phyloP scores from a whole-genome alignment of 805 yeast species.

The Yarrowia keelungensis region DNA sequence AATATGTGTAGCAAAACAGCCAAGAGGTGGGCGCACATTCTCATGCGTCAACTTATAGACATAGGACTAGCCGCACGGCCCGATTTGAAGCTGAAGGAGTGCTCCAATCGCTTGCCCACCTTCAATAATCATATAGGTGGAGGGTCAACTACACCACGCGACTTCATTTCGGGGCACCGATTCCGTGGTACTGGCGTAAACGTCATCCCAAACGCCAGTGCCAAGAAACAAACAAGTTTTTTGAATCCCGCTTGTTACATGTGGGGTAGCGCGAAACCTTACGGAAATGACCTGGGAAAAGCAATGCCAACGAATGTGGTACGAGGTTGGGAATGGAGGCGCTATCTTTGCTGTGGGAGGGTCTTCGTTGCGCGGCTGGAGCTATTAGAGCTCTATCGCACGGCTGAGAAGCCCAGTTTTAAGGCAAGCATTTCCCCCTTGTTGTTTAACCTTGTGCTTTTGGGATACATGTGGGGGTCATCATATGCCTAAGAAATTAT shows the following conservation, averaged over 20 bases:
- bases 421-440: background rate
- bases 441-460: background rate
- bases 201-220: slow-evolving; percentile 2
- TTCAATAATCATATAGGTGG: background rate
- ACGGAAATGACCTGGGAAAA: slow-evolving; percentile 7
- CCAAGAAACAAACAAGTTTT: slow-evolving; percentile 12
- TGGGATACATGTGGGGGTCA: slow-evolving; percentile 1
- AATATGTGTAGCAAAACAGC: slow-evolving; percentile 15
- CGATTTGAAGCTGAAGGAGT: background rate
- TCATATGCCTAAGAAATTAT: background rate
- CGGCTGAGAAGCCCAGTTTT: slow-evolving; percentile 7
- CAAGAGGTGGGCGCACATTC: slow-evolving; percentile 25
- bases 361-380: slow-evolving; percentile 3
- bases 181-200: background rate
- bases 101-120: slow-evolving; percentile 10
- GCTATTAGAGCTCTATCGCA: background rate
- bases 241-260: slow-evolving; percentile 4
- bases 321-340: background rate
- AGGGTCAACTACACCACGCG: background rate
- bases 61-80: background rate
- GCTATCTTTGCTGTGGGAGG: background rate
- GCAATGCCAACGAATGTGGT: background rate
- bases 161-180: background rate
- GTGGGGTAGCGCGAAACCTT: slow-evolving; percentile 17
- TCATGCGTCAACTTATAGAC: too few relatives aligned